Evolutionary conservation across 257 asterid species (phyloP).

Genomic region (Solanum tarapatanum): DNA sequence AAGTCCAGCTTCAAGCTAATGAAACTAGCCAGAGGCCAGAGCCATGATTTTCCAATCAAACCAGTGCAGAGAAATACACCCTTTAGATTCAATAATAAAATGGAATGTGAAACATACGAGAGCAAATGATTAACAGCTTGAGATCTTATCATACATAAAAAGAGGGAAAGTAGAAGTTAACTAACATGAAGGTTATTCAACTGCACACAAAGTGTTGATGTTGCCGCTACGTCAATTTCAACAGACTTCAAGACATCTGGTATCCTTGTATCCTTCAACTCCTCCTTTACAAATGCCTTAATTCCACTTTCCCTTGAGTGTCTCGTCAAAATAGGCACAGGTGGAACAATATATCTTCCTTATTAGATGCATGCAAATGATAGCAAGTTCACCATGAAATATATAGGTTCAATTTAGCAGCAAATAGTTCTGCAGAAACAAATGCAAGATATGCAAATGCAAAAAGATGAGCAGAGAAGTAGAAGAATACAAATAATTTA

Average conservation of each 20-base stretch:
- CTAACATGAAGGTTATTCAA: constrained; percentile 89
- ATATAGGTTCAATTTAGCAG: not conserved
- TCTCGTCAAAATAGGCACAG: constrained; percentile 77
- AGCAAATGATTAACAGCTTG: not conserved
- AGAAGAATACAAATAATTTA: not conserved
- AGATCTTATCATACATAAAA: not conserved
- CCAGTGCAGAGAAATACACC: not conserved
- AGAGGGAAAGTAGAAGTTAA: constrained; percentile 8
- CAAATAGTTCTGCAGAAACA: not conserved
- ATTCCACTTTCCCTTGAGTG: constrained; percentile 74
- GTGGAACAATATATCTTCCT: constrained; percentile 84
- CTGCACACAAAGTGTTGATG: constrained; percentile 73
- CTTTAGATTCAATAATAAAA: not conserved
- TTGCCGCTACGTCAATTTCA: constrained; percentile 54
- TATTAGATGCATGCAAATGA: constrained; percentile 53
- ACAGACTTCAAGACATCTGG: constrained; percentile 55
- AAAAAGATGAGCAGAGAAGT: not conserved
- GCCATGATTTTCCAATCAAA: not conserved
- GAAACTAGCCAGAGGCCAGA: not conserved
- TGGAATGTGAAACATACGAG: not conserved
- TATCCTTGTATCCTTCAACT: constrained; percentile 52
- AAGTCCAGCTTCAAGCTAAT: not conserved
- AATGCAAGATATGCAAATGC: not conserved
- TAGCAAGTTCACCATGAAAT: constrained; percentile 1
- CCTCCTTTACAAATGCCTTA: constrained; percentile 74